A percentile compares a stretch with the other conserved stretches of the same genome.
Evolutionary conservation across 306 rosid genomes (phyloP).

Genomic region (Lathyrus sativus): DNA sequence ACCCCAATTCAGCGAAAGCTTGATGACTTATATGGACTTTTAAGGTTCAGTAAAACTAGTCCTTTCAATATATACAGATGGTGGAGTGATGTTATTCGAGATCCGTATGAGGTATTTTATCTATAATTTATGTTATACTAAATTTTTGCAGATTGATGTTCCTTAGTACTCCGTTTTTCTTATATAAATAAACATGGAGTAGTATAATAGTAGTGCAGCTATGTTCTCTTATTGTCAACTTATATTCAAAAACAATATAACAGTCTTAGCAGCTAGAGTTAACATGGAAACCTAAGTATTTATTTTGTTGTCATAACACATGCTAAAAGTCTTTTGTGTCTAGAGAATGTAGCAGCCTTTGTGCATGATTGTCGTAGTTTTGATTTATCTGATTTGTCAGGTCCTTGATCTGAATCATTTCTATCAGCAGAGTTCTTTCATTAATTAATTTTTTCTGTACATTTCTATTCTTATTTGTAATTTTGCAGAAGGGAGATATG

Average conservation of each 20-base stretch:
- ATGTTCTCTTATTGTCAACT: constrained; percentile 18
- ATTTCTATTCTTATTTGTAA: constrained; percentile 33
- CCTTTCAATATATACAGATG: constrained; percentile 81
- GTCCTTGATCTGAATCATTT: constrained; percentile 15
- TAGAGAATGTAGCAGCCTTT: background rate
- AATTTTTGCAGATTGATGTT: constrained; percentile 29
- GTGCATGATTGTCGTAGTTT: constrained; percentile 11
- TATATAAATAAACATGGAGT: constrained; percentile 17
- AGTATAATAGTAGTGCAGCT: constrained; percentile 20
- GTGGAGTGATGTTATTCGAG: constrained; percentile 94
- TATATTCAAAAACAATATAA: constrained; percentile 5
- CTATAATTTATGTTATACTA: constrained; percentile 28
- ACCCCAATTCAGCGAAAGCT: constrained; percentile 95
- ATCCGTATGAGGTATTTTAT: constrained; percentile 81
- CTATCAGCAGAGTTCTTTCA: background rate
- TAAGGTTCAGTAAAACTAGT: constrained; percentile 73
- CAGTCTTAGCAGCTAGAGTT: constrained; percentile 14
- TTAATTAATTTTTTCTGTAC: background rate
- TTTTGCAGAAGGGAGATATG: constrained; percentile 73
- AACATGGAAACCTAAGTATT: constrained; percentile 5
- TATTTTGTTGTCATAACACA: constrained; percentile 23
- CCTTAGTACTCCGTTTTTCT: background rate
- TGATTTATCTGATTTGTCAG: constrained; percentile 24
- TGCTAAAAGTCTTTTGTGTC: constrained; percentile 25
- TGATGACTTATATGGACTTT: constrained; percentile 86